A percentile compares a stretch with the other conserved stretches of the same genome.
Conservation (phyloP, 176 grass and related monocot genomes). For the Paspalum vaginatum region DNA sequence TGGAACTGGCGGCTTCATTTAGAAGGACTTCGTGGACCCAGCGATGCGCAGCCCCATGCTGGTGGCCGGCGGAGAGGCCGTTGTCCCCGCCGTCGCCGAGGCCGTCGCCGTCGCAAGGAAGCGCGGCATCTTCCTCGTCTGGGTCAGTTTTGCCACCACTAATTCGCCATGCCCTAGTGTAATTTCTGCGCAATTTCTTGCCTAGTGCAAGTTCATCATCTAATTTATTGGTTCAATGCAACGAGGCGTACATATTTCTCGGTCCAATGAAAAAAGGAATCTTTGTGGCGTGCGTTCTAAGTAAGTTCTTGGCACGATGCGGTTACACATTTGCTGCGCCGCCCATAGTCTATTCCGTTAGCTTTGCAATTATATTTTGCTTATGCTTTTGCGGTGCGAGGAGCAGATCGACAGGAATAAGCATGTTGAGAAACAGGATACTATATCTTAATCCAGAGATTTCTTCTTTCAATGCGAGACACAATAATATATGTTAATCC, state of each 20-base stretch:
- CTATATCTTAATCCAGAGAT: background rate
- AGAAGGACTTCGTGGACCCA: conserved; percentile 74
- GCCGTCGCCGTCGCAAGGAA: conserved; percentile 57
- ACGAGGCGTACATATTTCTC: conserved; percentile 6
- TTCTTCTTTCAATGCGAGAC: background rate
- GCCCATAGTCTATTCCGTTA: background rate
- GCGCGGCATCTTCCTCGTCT: conserved; percentile 74
- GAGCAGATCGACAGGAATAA: background rate
- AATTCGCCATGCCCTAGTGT: background rate
- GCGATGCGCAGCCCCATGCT: conserved; percentile 59
- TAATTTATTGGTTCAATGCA: conserved; percentile 13
- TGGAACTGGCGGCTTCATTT: background rate
- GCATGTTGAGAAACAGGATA: background rate
- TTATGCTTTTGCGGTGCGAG: background rate
- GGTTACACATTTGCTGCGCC: background rate
- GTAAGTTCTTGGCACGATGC: background rate
- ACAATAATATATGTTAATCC: background rate
- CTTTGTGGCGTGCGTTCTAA: conserved; percentile 15
- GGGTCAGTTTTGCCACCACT: conserved; percentile 49
- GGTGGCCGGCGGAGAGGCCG: conserved; percentile 46
- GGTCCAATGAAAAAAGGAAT: conserved; percentile 11
- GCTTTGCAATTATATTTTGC: background rate
- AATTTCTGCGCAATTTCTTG: background rate
- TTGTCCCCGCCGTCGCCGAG: conserved; percentile 50
- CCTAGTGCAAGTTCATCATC: background rate